These are phyloP conservation scores for Cryptococcus sp. DNA, from an alignment of 1,284 basidiomycete genomes.

Conservation along the genomic window DNA sequence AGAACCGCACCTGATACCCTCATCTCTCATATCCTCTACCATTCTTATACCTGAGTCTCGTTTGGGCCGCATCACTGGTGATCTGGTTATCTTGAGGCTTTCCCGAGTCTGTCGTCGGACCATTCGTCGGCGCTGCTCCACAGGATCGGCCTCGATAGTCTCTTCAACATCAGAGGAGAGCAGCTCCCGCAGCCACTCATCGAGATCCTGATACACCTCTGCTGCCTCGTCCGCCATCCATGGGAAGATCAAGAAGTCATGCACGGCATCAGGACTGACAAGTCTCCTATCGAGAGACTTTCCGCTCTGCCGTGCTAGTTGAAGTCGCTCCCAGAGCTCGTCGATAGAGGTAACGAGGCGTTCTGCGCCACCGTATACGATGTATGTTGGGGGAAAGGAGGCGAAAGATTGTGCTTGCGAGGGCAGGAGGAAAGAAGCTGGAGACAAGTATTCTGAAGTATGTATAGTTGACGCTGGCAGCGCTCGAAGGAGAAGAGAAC, in stretches of 20 bases:
- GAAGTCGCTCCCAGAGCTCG: conserved; percentile 34
- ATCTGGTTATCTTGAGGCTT: conserved; percentile 19
- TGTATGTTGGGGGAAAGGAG: conserved; percentile 41
- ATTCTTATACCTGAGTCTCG: conserved; percentile 21
- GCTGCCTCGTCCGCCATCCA: conserved; percentile 44
- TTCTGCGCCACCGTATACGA: conserved; percentile 47
- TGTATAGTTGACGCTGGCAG: conserved; percentile 35
- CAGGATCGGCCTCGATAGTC: no score
- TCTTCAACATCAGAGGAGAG: conserved; percentile 13
- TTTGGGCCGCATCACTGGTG: conserved; percentile 29
- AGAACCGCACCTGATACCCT: conserved; percentile 30
- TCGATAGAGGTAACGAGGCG: conserved; percentile 38
- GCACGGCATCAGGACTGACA: conserved; percentile 35
- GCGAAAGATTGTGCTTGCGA: conserved; percentile 21
- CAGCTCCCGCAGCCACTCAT: conserved; percentile 43
- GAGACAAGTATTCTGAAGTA: conserved; percentile 41
- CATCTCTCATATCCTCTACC: conserved; percentile 34
- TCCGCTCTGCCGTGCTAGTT: conserved; percentile 15
- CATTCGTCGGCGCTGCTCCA: conserved; percentile 4
- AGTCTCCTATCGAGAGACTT: conserved; percentile 25
- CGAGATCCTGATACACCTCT: conserved; percentile 34
- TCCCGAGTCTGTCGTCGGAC: conserved; percentile 12
- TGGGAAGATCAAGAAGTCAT: conserved; percentile 50
- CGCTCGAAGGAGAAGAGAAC: conserved; percentile 42
- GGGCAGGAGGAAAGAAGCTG: conserved; percentile 36